Base-by-base conservation (phyloP, 1,284 basidiomycete genomes). In the Rhodotorula mucilaginosa region DNA sequence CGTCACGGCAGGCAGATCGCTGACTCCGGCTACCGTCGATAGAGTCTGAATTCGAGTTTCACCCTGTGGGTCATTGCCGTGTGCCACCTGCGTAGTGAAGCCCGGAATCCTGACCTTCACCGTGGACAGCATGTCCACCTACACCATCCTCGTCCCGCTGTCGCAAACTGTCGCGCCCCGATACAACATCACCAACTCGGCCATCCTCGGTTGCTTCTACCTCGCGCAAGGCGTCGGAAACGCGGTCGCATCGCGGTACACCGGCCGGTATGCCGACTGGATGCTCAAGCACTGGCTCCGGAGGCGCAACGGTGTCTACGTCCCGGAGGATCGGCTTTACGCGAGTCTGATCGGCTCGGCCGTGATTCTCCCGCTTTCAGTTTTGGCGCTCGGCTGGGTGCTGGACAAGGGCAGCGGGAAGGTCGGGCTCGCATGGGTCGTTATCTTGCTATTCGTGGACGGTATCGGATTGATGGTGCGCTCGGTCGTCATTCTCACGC, bases 161-260 rank as follows among this genome's bases (percentile, higher is more conserved):
- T 71, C 65, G 0, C 56, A 58, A 26, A 70, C 67, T 6, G 52
- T 70, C 16, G 86, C 86, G 54, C 82, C 81, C 2, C 83, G 84
- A 39, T 90, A 89, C 78, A 80, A 84, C 65, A 87, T 90, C 65
- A 79, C 80, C 13, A 88, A 87, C 78, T 83, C 85, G 65, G 87
- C 86, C 0, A 61, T 88, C 31, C 81, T 88, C 21, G 88, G 89
- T 6, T 83, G 83, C 2, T 84, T 88, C 70, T 89, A 88, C 80
- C 81, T 89, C 21, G 85, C 87, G 0, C 82, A 81, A 7, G 73
- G 73, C 2, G 49, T 86, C 5, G 89, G 89, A 1, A 89, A 89
- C 76, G 82, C 88, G 62, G 77, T 86, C 48, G 88, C 87, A 1
- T 83, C 86, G 0, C 83, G 85, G 2, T 71, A 87, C 48, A 82